A percentile compares a stretch with the other conserved stretches of the same genome.
Conservation (phyloP, 306 rosid species). For the Dalbergia oliveri region DNA sequence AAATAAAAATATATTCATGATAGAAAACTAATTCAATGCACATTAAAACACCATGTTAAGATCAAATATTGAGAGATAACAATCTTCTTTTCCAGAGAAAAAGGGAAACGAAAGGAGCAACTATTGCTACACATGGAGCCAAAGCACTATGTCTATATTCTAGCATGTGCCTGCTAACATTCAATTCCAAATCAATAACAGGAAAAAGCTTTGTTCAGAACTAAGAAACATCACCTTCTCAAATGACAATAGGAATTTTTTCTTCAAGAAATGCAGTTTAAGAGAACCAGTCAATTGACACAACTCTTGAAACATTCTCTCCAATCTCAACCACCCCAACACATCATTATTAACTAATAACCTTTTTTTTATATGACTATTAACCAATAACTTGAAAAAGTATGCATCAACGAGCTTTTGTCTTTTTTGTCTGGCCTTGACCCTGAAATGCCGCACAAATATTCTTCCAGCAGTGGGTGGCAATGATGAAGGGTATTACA, state of each 20-base stretch:
- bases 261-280: neutral
- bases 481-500: constrained; percentile 71
- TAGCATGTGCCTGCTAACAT: neutral
- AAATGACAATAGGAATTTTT: neutral
- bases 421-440: constrained; percentile 67
- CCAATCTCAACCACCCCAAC: constrained; percentile 12
- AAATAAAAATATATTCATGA: too few species aligned
- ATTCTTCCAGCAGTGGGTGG: constrained; percentile 80
- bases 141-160: constrained; percentile 8
- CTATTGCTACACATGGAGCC: neutral
- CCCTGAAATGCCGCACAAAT: constrained; percentile 61
- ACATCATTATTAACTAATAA: constrained; percentile 24
- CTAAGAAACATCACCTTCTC: constrained; percentile 10
- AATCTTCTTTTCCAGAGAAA: neutral
- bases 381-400: constrained; percentile 1
- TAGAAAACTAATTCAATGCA: neutral
- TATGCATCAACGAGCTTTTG: constrained; percentile 68
- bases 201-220: neutral
- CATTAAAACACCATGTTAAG: neutral
- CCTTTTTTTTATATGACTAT: too few species aligned
- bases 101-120: neutral
- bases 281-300: constrained; percentile 30
- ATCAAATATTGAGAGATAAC: neutral
- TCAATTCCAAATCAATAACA: constrained; percentile 12
- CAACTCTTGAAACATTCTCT: constrained; percentile 21